Evolutionary conservation across 768 basidiomycete genomes (phyloP), one percentile per base, ranked within the genome.

Genomic region (Rossbeevera mucosa): DNA sequence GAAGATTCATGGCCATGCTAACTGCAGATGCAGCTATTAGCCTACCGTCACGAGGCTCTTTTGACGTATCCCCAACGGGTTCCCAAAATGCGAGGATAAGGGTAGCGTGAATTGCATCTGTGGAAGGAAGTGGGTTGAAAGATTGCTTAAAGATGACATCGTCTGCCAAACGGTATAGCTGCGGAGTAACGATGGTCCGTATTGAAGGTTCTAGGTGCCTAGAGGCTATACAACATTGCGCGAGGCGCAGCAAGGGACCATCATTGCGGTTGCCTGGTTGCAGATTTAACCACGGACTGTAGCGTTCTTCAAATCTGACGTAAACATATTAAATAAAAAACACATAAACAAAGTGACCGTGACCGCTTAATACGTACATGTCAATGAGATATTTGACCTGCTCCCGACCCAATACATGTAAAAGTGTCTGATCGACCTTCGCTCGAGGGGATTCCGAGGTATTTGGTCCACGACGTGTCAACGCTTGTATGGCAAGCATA

Each of bases 1-100:
- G 71, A 46, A 79, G 57, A 55, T 74, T 76, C 60, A 73, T 75
- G 20, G 75, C 76, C 74, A 76, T 77, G 44, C 70, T 74, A 24
- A 78, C 70, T 12, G 78, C 78, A 2, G 67, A 67, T 14, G 74
- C 64, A 8, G 68, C 72, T 31, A 72, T 67, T 40, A 76, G 49
- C 36, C 74, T 70, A 24, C 68, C 73, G 25, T 78, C 77, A 5
- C 70, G 69, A 36, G 62, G 66, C 49, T 64, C 62, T 46, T 59
- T 65, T 8, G 59, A 55, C 30, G 65, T 48, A 26, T 71, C 67
- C 24, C 67, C 70, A 28, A 77, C 62, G 5, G 77, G 75, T 7
- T 71, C 65, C 76, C 76, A 78, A 22, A 77, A 45, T 2, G 77
- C 71, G 20, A 77, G 66, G 7, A 79, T 61, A 44, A 75, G 66